A percentile compares a stretch with the other conserved stretches of the same genome.
Evolutionary conservation across 306 rosid species (phyloP).

Genomic region (Arachis hypogaea): DNA sequence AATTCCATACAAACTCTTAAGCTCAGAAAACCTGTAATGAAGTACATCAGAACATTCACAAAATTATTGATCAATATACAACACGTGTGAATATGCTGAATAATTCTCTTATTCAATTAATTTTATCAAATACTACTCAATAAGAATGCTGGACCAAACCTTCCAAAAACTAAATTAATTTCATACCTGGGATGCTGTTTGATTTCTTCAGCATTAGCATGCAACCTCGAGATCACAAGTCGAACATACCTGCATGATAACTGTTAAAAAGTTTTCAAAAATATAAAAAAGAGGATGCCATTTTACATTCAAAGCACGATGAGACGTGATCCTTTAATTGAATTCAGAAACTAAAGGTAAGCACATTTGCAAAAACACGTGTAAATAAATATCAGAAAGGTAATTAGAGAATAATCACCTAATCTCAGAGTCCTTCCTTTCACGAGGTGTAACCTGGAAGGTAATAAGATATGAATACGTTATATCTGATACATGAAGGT

Average conservation of each 20-base stretch:
- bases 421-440: constrained; percentile 96
- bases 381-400: background rate
- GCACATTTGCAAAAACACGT: constrained; percentile 3
- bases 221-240: constrained; percentile 65
- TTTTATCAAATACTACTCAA: background rate
- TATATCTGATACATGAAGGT: constrained; percentile 16
- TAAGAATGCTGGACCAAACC: constrained; percentile 27
- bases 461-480: constrained; percentile 32
- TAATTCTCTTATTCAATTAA: constrained; percentile 2
- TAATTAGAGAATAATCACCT: constrained; percentile 55
- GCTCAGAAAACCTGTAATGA: constrained; percentile 71
- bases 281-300: background rate
- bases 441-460: constrained; percentile 75
- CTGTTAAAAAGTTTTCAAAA: constrained; percentile 2
- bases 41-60: constrained; percentile 29
- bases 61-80: constrained; percentile 1
- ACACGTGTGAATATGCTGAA: background rate
- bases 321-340: constrained; percentile 21
- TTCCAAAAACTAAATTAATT: constrained; percentile 22
- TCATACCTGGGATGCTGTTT: constrained; percentile 77
- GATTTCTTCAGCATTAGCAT: constrained; percentile 65
- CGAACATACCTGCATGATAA: constrained; percentile 81
- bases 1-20: constrained; percentile 76
- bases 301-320: constrained; percentile 1
- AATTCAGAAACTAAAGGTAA: constrained; percentile 15